Conservation (phyloP, 371 early-diverging fungal species). For the Mucor irregularis region DNA sequence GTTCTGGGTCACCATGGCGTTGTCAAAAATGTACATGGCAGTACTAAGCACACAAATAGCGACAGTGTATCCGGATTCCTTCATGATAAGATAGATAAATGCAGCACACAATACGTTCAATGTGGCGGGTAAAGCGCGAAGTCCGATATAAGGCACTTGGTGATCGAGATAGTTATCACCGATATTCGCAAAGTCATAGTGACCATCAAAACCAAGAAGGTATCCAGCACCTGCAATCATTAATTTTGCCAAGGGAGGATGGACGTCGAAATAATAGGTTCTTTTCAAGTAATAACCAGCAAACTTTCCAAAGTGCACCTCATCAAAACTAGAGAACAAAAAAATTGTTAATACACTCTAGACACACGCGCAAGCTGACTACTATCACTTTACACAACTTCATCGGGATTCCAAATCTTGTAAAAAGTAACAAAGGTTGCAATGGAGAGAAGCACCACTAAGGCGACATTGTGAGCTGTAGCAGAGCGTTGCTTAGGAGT, state of each 20-base stretch:
- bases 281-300: slow-evolving; percentile 92
- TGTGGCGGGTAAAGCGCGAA: slow-evolving; percentile 80
- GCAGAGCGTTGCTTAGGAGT: slow-evolving; percentile 3
- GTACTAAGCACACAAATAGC: slow-evolving; percentile 77
- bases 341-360: too few relatives aligned
- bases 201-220: slow-evolving; percentile 91
- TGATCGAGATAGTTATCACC: slow-evolving; percentile 87
- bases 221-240: slow-evolving; percentile 87
- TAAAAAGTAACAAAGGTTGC: slow-evolving; percentile 12
- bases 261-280: slow-evolving; percentile 99
- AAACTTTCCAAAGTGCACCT: slow-evolving; percentile 99
- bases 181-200: slow-evolving; percentile 92
- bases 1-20: slow-evolving; percentile 88
- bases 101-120: slow-evolving; percentile 81
- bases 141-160: slow-evolving; percentile 87
- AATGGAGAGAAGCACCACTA: not conserved
- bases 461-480: not conserved
- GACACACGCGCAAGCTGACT: too few relatives aligned
- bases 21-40: slow-evolving; percentile 86
- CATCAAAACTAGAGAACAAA: slow-evolving; percentile 83
- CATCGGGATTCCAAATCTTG: slow-evolving; percentile 18
- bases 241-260: slow-evolving; percentile 99
- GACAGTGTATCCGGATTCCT: slow-evolving; percentile 83
- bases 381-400: slow-evolving; percentile 21
- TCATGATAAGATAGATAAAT: slow-evolving; percentile 83